phyloP scores from a whole-genome alignment of 23 red algal genomes.

The Gracilaria vermiculophylla region DNA sequence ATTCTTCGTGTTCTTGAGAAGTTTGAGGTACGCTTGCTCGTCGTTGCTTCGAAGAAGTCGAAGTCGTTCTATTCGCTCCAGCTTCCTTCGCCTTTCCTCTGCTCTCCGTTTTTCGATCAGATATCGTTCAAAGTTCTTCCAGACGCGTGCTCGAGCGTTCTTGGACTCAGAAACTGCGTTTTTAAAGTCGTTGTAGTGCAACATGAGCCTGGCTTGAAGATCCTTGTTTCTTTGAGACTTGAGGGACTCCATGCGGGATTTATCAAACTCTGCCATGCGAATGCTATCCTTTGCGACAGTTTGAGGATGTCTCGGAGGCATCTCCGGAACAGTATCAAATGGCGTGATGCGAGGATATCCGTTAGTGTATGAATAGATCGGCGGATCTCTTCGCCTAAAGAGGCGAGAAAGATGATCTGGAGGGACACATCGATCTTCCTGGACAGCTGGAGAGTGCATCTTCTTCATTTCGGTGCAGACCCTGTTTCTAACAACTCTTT shows the following conservation, averaged over 20 bases:
- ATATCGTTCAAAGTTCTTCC: conserved; percentile 50
- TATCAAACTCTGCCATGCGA: conserved; percentile 63
- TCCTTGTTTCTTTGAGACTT: conserved; percentile 40
- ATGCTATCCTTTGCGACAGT: conserved; percentile 53
- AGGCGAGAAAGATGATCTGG: conserved; percentile 42
- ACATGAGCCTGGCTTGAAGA: conserved; percentile 28
- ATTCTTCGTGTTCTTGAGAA: conserved; percentile 95
- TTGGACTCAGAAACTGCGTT: conserved; percentile 24
- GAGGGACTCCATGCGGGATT: conserved; percentile 48
- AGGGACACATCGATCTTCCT: conserved; percentile 46
- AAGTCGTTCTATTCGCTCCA: conserved; percentile 75
- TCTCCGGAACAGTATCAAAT: conserved; percentile 59
- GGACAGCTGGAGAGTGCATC: conserved; percentile 44
- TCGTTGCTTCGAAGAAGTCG: conserved; percentile 86
- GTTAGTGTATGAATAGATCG: conserved; percentile 60
- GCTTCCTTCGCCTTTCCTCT: conserved; percentile 74
- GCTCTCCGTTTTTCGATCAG: conserved; percentile 64
- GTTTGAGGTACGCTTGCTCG: conserved; percentile 88
- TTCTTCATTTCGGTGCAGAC: conserved; percentile 65
- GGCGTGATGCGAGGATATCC: conserved; percentile 39
- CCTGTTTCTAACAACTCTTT: conserved; percentile 48
- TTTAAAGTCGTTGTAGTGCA: conserved; percentile 50
- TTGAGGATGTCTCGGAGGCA: conserved; percentile 29
- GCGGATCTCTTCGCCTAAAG: conserved; percentile 40
- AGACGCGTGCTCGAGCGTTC: background rate